Evolutionary conservation across 2,329 filamentous ascomycete species (phyloP).

Genomic region (Exophiala bonariae): DNA sequence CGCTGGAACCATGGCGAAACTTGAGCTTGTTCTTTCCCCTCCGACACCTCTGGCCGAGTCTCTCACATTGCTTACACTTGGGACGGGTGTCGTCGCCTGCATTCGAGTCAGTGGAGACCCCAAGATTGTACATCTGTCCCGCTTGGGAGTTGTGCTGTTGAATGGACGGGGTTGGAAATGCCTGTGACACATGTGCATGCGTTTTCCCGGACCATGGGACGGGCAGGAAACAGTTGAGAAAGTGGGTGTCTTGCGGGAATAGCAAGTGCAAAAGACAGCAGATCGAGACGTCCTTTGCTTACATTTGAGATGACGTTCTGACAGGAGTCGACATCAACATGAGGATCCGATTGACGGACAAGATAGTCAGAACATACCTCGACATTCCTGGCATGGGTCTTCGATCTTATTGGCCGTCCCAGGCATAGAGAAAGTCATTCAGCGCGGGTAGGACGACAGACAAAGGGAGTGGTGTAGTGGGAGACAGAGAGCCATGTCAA

Average conservation of each 20-base stretch:
- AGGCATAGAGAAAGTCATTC: conserved; percentile 22
- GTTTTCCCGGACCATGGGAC: not conserved
- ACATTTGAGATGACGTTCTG: conserved; percentile 30
- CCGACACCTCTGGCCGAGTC: conserved; percentile 22
- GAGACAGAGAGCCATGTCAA: too few relatives aligned
- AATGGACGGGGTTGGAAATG: not conserved
- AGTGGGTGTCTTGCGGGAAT: too few relatives aligned
- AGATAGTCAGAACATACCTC: conserved; percentile 21
- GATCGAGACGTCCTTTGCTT: conserved; percentile 8
- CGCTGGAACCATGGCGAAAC: conserved; percentile 28
- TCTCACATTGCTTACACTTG: conserved; percentile 28
- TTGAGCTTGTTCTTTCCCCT: conserved; percentile 26
- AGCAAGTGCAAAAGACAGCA: too few relatives aligned
- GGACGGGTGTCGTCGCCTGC: conserved; percentile 27
- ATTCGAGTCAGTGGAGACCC: conserved; percentile 13
- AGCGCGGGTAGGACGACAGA: not conserved
- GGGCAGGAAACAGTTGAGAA: not conserved
- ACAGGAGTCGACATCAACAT: conserved; percentile 11
- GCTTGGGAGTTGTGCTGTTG: conserved; percentile 6
- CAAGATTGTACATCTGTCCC: not conserved
- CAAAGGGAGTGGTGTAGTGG: too few relatives aligned
- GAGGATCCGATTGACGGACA: conserved; percentile 9
- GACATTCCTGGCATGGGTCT: conserved; percentile 29
- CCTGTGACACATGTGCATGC: conserved; percentile 1
- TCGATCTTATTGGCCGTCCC: conserved; percentile 25